Percentiles rank a stretch among this genome's conserved stretches.
phyloP scores from a whole-genome alignment of 208 protist genomes.

The Leishmania turanica region DNA sequence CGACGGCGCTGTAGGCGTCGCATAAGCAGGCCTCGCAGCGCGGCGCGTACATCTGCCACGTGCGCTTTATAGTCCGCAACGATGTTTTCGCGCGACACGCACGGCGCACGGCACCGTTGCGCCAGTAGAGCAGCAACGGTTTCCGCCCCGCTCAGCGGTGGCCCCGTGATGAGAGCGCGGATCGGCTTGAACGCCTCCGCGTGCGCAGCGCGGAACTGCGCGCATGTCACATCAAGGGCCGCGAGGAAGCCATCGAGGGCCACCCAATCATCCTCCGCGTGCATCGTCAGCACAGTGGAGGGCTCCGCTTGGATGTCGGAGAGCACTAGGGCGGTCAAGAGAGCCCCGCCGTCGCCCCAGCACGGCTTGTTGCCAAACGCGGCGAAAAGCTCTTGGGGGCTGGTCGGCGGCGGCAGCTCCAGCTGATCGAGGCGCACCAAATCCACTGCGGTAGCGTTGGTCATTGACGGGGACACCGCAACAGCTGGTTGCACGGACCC shows the following conservation, averaged over 20 bases:
- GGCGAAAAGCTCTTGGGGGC: constrained; percentile 11
- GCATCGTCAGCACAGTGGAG: constrained; percentile 49
- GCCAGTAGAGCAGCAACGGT: constrained; percentile 50
- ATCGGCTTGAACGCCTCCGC: constrained; percentile 49
- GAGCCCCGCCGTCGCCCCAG: constrained; percentile 20
- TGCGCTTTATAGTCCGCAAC: constrained; percentile 56
- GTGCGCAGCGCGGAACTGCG: constrained; percentile 72
- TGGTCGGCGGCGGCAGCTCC: constrained; percentile 20
- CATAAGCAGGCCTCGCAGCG: constrained; percentile 54
- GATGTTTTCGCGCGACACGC: constrained; percentile 49
- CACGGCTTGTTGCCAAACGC: constrained; percentile 27
- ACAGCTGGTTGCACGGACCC: constrained; percentile 38
- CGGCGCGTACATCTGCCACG: constrained; percentile 43
- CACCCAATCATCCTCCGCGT: constrained; percentile 81
- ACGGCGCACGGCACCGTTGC: constrained; percentile 59
- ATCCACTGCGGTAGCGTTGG: neutral
- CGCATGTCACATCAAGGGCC: constrained; percentile 62
- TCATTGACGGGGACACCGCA: neutral
- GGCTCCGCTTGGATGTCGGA: constrained; percentile 80
- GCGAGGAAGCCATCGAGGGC: constrained; percentile 78
- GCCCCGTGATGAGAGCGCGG: constrained; percentile 79
- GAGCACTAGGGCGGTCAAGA: constrained; percentile 35
- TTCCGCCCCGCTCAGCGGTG: constrained; percentile 76
- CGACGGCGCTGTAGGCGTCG: constrained; percentile 62
- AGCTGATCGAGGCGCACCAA: constrained; percentile 22